A percentile compares a stretch with the other conserved stretches of the same genome.
phyloP scores from a whole-genome alignment of 352 stramenopile genomes.

The Pythium brachiatum region DNA sequence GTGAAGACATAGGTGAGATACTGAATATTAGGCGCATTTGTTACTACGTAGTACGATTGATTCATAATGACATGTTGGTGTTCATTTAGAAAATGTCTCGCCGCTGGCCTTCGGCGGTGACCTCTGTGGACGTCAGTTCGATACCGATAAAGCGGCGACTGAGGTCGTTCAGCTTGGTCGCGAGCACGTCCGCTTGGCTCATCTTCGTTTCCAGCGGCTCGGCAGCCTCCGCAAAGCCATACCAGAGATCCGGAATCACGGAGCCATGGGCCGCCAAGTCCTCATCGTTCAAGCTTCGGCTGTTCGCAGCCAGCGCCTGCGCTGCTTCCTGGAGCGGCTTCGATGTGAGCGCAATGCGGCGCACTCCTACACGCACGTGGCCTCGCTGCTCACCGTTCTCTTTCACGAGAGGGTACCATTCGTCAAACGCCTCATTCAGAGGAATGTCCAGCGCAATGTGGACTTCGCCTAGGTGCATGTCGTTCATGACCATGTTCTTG shows the following conservation, averaged over 20 bases:
- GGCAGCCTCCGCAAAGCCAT: conserved; percentile 44
- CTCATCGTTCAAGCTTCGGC: conserved; percentile 43
- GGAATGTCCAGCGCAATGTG: conserved; percentile 65
- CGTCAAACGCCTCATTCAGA: conserved; percentile 60
- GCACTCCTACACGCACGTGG: conserved; percentile 43
- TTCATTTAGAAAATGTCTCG: conserved; percentile 61
- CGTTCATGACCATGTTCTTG: conserved; percentile 36
- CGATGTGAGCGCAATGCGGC: conserved; percentile 57
- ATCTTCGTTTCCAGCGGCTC: conserved; percentile 29
- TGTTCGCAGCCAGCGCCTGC: conserved; percentile 36
- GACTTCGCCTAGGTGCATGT: conserved; percentile 67
- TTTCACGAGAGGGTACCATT: conserved; percentile 69
- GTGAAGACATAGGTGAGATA: too few species aligned
- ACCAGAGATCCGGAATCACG: conserved; percentile 60
- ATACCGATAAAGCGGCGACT: conserved; percentile 60
- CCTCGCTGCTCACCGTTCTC: conserved; percentile 57
- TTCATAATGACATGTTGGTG: not conserved
- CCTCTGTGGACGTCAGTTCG: conserved; percentile 35
- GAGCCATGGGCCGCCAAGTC: conserved; percentile 43
- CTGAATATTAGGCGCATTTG: too few species aligned
- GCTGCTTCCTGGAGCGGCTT: conserved; percentile 44
- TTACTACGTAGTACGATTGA: not conserved
- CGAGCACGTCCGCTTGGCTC: conserved; percentile 36
- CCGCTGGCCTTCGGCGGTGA: conserved; percentile 34
- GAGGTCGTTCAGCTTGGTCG: conserved; percentile 56